Conservation (phyloP, 441 rosid genomes). For the Arabidopsis hybrid region DNA sequence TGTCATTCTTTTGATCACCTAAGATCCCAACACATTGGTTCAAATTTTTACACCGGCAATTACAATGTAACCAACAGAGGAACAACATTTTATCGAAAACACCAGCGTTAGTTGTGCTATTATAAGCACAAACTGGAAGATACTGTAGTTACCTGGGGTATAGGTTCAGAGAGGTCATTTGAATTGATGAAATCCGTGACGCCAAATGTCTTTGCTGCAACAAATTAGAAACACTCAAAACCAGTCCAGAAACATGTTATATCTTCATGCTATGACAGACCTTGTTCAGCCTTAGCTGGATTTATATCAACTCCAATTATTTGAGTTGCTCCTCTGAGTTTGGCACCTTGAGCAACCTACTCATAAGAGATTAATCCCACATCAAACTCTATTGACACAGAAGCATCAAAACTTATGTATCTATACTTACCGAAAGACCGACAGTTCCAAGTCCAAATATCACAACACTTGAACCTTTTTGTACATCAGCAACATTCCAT, state of each 20-base stretch:
- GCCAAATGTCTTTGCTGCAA: constrained; percentile 87
- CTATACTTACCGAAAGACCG: constrained; percentile 82
- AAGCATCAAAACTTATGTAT: constrained; percentile 10
- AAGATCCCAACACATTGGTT: constrained; percentile 22
- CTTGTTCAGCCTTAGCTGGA: constrained; percentile 68
- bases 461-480: constrained; percentile 77
- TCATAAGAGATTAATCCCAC: constrained; percentile 27
- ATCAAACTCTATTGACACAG: background rate
- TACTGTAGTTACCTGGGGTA: constrained; percentile 67
- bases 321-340: constrained; percentile 79
- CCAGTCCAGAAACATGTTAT: constrained; percentile 8
- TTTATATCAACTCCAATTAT: constrained; percentile 91
- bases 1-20: constrained; percentile 83
- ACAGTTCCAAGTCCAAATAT: constrained; percentile 96
- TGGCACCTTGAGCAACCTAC: constrained; percentile 97
- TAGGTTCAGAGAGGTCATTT: constrained; percentile 68
- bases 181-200: constrained; percentile 79
- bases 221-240: constrained; percentile 22
- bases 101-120: background rate
- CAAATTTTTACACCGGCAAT: background rate
- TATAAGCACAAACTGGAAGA: background rate
- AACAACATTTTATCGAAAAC: background rate
- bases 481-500: constrained; percentile 91
- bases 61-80: background rate
- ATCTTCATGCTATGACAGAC: constrained; percentile 44